Conservation (phyloP, 441 rosid genomes). For the Dalechampia spathulata region DNA sequence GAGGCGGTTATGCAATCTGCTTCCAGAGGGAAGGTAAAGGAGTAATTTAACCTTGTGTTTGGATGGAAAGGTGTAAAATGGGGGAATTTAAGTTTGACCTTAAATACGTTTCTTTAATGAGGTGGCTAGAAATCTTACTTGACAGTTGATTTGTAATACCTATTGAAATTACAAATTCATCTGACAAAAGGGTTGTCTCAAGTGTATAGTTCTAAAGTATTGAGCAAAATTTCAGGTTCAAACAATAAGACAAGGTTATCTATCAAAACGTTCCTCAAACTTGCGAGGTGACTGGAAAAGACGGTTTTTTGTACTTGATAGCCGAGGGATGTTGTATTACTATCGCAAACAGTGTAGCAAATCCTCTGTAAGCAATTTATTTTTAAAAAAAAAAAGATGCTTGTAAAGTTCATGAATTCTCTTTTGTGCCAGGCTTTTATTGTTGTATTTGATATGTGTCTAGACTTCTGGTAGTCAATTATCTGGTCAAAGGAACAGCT, state of each 20-base stretch:
- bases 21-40: conserved; percentile 85
- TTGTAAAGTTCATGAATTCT: conserved; percentile 4
- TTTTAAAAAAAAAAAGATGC: conserved; percentile 4
- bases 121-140: neutral
- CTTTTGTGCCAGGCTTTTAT: conserved; percentile 5
- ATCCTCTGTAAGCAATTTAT: conserved; percentile 66
- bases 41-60: conserved; percentile 5
- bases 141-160: neutral
- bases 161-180: neutral
- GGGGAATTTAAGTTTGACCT: conserved; percentile 3
- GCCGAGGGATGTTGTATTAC: conserved; percentile 97
- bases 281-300: conserved; percentile 99
- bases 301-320: conserved; percentile 96
- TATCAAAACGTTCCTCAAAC: conserved; percentile 92
- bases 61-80: neutral
- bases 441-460: conserved; percentile 9
- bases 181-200: neutral
- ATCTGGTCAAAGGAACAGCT: conserved; percentile 86
- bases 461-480: conserved; percentile 77
- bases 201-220: conserved; percentile 14
- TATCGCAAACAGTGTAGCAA: conserved; percentile 86
- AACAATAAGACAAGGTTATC: conserved; percentile 96
- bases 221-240: conserved; percentile 58
- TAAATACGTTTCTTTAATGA: neutral
- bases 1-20: conserved; percentile 99